phyloP scores from a whole-genome alignment of 2,329 filamentous ascomycete species.

The Apiospora aurea region DNA sequence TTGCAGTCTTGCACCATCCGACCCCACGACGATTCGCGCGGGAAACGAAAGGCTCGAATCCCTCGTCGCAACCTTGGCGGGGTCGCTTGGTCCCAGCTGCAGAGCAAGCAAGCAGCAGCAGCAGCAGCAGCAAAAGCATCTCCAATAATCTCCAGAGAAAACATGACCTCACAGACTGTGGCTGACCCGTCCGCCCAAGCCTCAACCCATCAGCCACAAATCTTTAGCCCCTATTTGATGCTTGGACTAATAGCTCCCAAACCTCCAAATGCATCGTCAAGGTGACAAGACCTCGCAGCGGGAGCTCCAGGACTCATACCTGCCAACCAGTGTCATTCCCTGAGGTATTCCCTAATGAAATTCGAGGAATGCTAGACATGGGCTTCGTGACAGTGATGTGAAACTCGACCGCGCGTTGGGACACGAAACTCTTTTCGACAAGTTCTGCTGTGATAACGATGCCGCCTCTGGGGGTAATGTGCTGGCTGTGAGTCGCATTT shows the following conservation, averaged over 20 bases:
- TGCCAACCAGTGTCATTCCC: no score
- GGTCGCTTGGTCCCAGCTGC: background rate
- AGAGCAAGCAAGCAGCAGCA: background rate
- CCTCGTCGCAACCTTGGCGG: background rate
- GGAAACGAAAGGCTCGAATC: background rate
- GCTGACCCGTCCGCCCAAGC: background rate
- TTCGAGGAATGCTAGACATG: no score
- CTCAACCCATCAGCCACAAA: background rate
- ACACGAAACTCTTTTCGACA: background rate
- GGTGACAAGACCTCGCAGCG: no score
- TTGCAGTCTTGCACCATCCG: background rate
- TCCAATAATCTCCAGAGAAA: background rate
- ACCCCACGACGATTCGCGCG: conserved; percentile 8
- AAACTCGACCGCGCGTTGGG: background rate
- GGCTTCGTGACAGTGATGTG: background rate
- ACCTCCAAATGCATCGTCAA: no score
- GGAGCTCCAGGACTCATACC: no score
- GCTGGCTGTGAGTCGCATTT: no score
- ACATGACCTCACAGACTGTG: background rate
- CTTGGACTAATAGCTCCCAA: background rate
- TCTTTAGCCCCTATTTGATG: background rate
- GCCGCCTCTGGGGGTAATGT: no score
- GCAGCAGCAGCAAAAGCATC: background rate
- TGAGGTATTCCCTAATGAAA: no score
- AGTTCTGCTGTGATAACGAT: no score